Percentiles rank a stretch among this genome's conserved stretches.
Conservation (phyloP, 23 red algal species). For the Gracilaria domingensis region DNA sequence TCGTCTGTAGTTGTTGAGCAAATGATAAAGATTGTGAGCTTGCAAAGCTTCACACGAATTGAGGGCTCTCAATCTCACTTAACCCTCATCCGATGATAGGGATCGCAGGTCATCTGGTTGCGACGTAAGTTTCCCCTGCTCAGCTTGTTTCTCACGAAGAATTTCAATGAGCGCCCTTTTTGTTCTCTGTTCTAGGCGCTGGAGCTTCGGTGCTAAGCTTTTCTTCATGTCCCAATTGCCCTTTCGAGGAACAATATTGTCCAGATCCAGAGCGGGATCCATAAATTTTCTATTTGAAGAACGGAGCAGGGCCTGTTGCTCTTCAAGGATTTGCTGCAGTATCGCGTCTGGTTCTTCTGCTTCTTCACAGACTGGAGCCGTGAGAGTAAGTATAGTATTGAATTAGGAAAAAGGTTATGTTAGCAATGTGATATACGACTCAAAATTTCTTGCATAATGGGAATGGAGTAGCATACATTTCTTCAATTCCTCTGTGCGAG, state of each 20-base stretch:
- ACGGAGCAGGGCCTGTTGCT: slow-evolving; percentile 21
- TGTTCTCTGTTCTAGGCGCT: slow-evolving; percentile 62
- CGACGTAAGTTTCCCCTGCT: background rate
- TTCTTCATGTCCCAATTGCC: slow-evolving; percentile 69
- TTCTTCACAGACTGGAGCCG: slow-evolving; percentile 54
- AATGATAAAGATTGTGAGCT: background rate
- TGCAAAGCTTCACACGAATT: background rate
- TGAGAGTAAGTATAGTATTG: background rate
- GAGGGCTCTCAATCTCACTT: too few species aligned
- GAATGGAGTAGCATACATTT: slow-evolving; percentile 47
- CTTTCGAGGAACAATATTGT: slow-evolving; percentile 64
- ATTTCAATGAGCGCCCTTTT: slow-evolving; percentile 41
- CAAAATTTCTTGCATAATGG: background rate
- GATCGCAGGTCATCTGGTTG: slow-evolving; percentile 27
- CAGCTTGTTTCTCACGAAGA: slow-evolving; percentile 18
- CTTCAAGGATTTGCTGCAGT: slow-evolving; percentile 50
- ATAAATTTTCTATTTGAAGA: slow-evolving; percentile 54
- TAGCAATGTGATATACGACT: background rate
- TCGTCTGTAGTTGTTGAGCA: background rate
- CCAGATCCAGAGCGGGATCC: slow-evolving; percentile 40
- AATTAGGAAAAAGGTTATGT: background rate
- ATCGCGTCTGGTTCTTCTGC: slow-evolving; percentile 26
- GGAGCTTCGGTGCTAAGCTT: slow-evolving; percentile 37
- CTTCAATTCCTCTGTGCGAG: slow-evolving; percentile 67
- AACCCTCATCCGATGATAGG: slow-evolving; percentile 17